Base-by-base conservation (phyloP, 768 basidiomycete genomes). In the Tylopilus sp. region DNA sequence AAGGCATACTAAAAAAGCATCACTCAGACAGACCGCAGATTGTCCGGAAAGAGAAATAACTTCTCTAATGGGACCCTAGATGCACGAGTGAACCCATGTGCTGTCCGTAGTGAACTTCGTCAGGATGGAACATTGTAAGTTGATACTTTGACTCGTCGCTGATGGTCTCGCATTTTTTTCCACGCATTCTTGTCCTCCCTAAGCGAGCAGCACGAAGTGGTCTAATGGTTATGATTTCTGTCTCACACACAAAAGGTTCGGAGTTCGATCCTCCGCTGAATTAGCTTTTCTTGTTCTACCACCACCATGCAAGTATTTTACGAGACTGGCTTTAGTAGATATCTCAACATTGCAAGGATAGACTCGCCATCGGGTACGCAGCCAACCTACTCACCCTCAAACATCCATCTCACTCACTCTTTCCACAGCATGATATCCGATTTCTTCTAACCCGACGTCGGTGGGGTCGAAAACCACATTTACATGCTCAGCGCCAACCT, bases 381-480 rank as follows among this genome's bases (percentile, higher is more conserved):
- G 35, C 17, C 11, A 4, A 25, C 20, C 3, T 8, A 6, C 40
- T 47, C 40, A 8, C 20, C 8, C 23, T 21, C 6, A 22, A n/a
- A 33, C n/a, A 13, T 38, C 17, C 6, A 2, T 15, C 30, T 57
- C 35, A 59, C 47, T 10, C 5, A 6, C 7, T 25, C n/a, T 40
- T 40, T 23, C 0, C 3, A 2, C 56, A 95, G 94, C 40, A 93
- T 98, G 91, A 83, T 98, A 51, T 89, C 86, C 38, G 97, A 99
- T 72, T 99, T 98, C 75, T 99, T 98, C 72, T 84, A 91, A 63
- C 97, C 97, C 1, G 78, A 81, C 52, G 86, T 95, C 3, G 97
- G 97, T 3, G 97, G 97, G 8, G 95, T 99, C 28, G 97, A 98
- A 71, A 95, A 85, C 53, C 93, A 97, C 68, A 95, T 98, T 33